Conservation (phyloP, 2,329 filamentous ascomycete species). For the Zymoseptoria brevis region DNA sequence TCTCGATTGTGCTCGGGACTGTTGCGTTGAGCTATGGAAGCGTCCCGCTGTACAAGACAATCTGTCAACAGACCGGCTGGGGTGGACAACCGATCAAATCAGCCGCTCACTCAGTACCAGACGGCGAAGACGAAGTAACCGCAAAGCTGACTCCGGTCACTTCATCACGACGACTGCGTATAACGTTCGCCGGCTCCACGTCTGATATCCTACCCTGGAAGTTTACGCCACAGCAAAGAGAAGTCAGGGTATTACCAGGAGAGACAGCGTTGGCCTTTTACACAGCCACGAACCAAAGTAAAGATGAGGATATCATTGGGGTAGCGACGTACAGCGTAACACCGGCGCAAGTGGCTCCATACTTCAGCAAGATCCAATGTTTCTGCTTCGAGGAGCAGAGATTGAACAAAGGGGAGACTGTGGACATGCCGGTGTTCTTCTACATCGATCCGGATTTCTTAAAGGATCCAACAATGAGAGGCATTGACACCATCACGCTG, state of each 20-base stretch:
- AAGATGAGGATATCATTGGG: constrained; percentile 83
- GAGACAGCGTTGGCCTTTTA: constrained; percentile 97
- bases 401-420: constrained; percentile 87
- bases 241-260: constrained; percentile 88
- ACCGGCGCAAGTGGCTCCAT: constrained; percentile 87
- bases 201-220: constrained; percentile 97
- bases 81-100: constrained; percentile 86
- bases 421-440: constrained; percentile 99
- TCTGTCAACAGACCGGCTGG: constrained; percentile 82
- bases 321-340: constrained; percentile 97
- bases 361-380: constrained; percentile 99
- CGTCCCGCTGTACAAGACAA: constrained; percentile 84
- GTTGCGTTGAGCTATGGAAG: constrained; percentile 75
- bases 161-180: constrained; percentile 73
- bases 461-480: constrained; percentile 85
- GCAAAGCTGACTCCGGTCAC: constrained; percentile 73
- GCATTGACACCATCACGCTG: constrained; percentile 88
- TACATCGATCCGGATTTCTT: constrained; percentile 95
- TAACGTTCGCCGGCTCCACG: constrained; percentile 92
- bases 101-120: constrained; percentile 67
- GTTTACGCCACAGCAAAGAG: constrained; percentile 90
- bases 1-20: constrained; percentile 71
- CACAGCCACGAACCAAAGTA: constrained; percentile 84
- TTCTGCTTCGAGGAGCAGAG: constrained; percentile 98
- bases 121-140: constrained; percentile 45